Percentiles rank a stretch among this genome's conserved stretches.
These are phyloP conservation scores for Fusarium sp. DNA, from an alignment of 2,329 filamentous ascomycete genomes.

Conservation along the genomic window DNA sequence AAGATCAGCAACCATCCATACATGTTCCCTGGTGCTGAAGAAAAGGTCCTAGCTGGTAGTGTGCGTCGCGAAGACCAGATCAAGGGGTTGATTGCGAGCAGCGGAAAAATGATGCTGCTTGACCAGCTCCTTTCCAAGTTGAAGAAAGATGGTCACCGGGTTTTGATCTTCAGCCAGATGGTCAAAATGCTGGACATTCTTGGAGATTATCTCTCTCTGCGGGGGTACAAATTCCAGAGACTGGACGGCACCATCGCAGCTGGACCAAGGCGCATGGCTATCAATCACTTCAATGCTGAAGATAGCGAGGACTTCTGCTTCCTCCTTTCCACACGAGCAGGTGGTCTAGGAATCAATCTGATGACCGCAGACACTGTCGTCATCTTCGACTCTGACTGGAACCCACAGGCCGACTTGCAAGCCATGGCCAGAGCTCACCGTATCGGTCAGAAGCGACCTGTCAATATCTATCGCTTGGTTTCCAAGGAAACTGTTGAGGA, in stretches of 20 bases:
- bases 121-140: constrained; percentile 96
- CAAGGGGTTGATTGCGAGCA: constrained; percentile 94
- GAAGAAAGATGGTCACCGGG: constrained; percentile 93
- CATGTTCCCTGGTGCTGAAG: constrained; percentile 96
- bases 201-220: constrained; percentile 91
- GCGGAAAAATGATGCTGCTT: constrained; percentile 99
- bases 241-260: constrained; percentile 96
- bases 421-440: constrained; percentile 98
- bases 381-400: constrained; percentile 99
- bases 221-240: constrained; percentile 95
- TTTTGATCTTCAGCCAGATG: constrained; percentile 99
- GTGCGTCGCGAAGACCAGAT: constrained; percentile 89
- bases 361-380: constrained; percentile 99
- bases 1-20: constrained; percentile 99
- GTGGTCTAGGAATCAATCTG: constrained; percentile 97
- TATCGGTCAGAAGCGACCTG: constrained; percentile 95
- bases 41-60: constrained; percentile 86
- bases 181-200: constrained; percentile 98
- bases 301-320: constrained; percentile 98
- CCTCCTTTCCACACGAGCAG: constrained; percentile 92
- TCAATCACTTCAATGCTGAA: constrained; percentile 98
- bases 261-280: constrained; percentile 89
- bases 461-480: constrained; percentile 96
- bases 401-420: constrained; percentile 96
- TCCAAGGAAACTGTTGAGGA: constrained; percentile 99